Conservation (phyloP, 306 rosid genomes). For the Lathyrus aphaca region DNA sequence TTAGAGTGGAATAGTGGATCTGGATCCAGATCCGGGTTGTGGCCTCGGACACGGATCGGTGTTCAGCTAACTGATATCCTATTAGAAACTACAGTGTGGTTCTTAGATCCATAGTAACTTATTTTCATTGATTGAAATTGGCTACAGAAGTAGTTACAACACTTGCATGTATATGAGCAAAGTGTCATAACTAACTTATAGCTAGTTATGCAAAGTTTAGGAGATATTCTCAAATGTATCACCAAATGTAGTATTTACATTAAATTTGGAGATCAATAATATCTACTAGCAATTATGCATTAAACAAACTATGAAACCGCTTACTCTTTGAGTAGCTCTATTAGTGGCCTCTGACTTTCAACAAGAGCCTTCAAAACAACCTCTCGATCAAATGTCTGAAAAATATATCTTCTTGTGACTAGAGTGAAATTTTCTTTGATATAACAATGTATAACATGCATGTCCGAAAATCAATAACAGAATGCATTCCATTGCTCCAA, state of each 20-base stretch:
- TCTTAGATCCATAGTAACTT: too few relatives aligned
- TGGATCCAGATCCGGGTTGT: too few relatives aligned
- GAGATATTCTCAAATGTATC: background rate
- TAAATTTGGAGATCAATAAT: conserved; percentile 4
- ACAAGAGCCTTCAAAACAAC: background rate
- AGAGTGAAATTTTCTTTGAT: conserved; percentile 11
- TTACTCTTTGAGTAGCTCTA: conserved; percentile 43
- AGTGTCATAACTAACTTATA: too few relatives aligned
- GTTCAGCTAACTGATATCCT: too few relatives aligned
- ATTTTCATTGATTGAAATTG: too few relatives aligned
- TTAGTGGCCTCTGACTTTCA: conserved; percentile 35
- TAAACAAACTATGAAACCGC: conserved; percentile 31
- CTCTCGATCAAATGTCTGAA: conserved; percentile 39
- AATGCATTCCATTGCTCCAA: background rate
- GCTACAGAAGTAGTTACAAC: too few relatives aligned
- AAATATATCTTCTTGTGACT: conserved; percentile 29
- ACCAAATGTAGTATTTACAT: conserved; percentile 25
- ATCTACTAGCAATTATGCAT: background rate
- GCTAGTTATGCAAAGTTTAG: too few relatives aligned
- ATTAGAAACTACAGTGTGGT: too few relatives aligned
- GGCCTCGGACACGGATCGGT: too few relatives aligned
- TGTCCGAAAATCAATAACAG: conserved; percentile 12
- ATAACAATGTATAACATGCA: conserved; percentile 9
- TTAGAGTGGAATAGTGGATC: too few relatives aligned
- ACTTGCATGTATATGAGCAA: too few relatives aligned